Base-by-base conservation (phyloP, 1,139 yeast species). In the Kurtzmaniella quercitrusa region DNA sequence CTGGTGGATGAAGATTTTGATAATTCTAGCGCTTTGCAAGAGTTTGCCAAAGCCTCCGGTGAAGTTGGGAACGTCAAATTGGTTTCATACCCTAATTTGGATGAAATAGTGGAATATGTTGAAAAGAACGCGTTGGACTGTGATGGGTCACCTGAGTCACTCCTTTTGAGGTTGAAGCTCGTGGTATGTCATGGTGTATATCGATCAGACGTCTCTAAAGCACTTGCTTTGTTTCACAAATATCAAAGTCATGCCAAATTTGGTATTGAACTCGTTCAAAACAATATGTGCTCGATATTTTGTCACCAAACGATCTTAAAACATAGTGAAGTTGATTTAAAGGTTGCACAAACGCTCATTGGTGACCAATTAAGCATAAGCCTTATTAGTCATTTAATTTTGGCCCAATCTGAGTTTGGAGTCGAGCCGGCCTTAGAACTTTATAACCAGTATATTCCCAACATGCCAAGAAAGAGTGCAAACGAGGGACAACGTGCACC, bases 371-470 rank as follows among this genome's bases (percentile, higher is more conserved):
- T 72, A 12, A 68, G 77, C 1, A 61, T 71, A 2, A 59, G 64
- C 9, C 55, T 70, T 3, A 50, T 78, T 3, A 78, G 78, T 43
- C 58, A 68, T 0, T 54, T 74, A 37, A 71, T 83, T n/a, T 50
- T 82, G 9, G 73, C 73, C 0, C 61, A 70, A 33, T 64, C 80
- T 6, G 69, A 65, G 49, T 70, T 76, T 43, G 70, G 73, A 37
- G 55, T 66, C 1, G 77, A 75, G 15, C 54, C 61, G 28, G 64
- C 82, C 0, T 61, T 84, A 32, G 70, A 68, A 2, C 51, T 79
- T 5, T 83, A 76, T 59, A 83, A 84, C 50, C 65, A 68, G 20
- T 71, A 76, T 51, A 74, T 79, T 36, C 52, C 52, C 18, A 56
- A 55, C 19, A 72, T 75, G 8, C 64, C 77, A 1, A 52, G 51